phyloP scores from a whole-genome alignment of 1,284 basidiomycete species.

The Chondrostereum purpureum region DNA sequence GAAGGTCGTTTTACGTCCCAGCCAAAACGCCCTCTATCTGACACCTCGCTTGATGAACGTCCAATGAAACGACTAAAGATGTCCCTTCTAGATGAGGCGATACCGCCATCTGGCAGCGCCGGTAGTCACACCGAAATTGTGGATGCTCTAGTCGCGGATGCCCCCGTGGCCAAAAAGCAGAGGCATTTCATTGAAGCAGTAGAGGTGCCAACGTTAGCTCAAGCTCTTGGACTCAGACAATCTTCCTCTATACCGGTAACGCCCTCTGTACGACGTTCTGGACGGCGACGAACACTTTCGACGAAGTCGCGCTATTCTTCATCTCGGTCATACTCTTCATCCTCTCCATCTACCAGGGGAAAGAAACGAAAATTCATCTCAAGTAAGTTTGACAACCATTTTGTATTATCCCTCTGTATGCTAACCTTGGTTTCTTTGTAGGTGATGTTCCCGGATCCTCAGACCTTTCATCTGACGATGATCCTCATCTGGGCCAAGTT shows the following conservation, averaged over 20 bases:
- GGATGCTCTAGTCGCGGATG: no score
- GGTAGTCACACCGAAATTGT: no score
- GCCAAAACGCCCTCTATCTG: slow-evolving; percentile 28
- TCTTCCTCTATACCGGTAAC: no score
- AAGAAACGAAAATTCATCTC: no score
- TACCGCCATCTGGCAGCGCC: no score
- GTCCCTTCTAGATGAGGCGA: no score
- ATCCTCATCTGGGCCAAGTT: slow-evolving; percentile 54
- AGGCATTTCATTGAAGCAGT: slow-evolving; percentile 46
- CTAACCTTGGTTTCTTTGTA: no score
- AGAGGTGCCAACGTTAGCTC: slow-evolving; percentile 36
- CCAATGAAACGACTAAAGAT: slow-evolving; percentile 24
- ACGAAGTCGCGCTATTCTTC: slow-evolving; percentile 1
- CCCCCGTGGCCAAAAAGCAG: slow-evolving; percentile 32
- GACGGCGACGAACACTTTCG: neutral
- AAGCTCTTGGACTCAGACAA: slow-evolving; percentile 18
- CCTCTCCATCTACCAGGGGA: no score
- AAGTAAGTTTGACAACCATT: no score
- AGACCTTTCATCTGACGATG: slow-evolving; percentile 50
- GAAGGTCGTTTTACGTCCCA: neutral
- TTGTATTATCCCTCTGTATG: no score
- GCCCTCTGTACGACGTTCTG: no score
- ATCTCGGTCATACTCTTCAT: no score
- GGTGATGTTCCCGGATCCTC: slow-evolving; percentile 15
- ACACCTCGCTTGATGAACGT: slow-evolving; percentile 23